These are phyloP conservation scores for Leonotis leonurus DNA, from an alignment of 257 asterid genomes.

Conservation along the genomic window DNA sequence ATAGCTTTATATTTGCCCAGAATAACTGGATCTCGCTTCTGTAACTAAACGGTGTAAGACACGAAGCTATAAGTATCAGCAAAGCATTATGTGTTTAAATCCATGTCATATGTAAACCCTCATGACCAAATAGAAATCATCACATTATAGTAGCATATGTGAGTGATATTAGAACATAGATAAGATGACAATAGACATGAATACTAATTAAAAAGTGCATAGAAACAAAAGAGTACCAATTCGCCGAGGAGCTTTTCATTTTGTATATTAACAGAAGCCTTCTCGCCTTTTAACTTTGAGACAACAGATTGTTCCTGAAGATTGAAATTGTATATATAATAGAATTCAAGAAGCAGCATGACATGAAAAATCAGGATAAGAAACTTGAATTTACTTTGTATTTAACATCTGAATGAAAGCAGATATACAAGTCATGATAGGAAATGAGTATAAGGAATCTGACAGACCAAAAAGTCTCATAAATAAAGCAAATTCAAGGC, in stretches of 20 bases:
- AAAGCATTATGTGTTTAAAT: neutral
- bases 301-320: slow-evolving; percentile 42
- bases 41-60: neutral
- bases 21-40: neutral
- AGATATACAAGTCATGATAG: neutral
- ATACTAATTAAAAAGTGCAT: neutral
- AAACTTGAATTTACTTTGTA: neutral
- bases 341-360: slow-evolving; percentile 1
- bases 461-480: neutral
- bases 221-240: slow-evolving; percentile 44
- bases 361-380: neutral
- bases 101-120: neutral
- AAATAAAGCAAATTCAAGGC: neutral
- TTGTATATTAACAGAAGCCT: slow-evolving; percentile 43
- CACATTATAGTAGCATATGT: neutral
- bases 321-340: slow-evolving; percentile 4
- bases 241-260: slow-evolving; percentile 56
- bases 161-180: neutral
- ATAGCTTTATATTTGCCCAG: neutral
- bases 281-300: slow-evolving; percentile 64
- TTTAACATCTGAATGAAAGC: neutral
- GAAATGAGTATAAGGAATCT: neutral
- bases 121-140: neutral
- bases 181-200: neutral
- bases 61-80: neutral